These are phyloP conservation scores for Achlya hypogyna DNA, from an alignment of 352 stramenopile genomes.

Conservation along the genomic window DNA sequence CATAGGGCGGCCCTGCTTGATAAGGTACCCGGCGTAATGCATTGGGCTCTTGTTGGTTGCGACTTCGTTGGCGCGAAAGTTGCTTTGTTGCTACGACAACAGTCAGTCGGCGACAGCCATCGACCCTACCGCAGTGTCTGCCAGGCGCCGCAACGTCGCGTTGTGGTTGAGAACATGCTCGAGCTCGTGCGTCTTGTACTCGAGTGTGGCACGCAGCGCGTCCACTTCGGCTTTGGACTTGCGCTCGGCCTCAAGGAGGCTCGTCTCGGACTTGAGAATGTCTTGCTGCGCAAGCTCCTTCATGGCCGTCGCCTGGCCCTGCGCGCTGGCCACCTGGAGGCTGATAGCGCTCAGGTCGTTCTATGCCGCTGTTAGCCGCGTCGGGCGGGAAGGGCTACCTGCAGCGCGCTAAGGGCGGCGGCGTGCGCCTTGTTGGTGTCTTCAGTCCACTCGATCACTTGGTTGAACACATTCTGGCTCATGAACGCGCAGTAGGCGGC, in stretches of 20 bases:
- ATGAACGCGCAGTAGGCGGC: constrained; percentile 77
- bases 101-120: not conserved
- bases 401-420: constrained; percentile 58
- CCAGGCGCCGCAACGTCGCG: constrained; percentile 74
- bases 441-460: constrained; percentile 73
- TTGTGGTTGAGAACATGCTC: constrained; percentile 85
- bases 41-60: constrained; percentile 55
- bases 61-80: constrained; percentile 80
- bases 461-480: constrained; percentile 55
- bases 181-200: constrained; percentile 83
- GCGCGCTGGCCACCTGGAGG: constrained; percentile 68
- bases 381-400: not conserved
- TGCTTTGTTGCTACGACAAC: constrained; percentile 43
- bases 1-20: constrained; percentile 46
- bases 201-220: constrained; percentile 51
- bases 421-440: constrained; percentile 64
- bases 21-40: constrained; percentile 72
- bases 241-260: constrained; percentile 65
- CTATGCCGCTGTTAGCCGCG: constrained; percentile 19
- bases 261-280: constrained; percentile 67
- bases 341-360: constrained; percentile 74
- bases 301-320: constrained; percentile 75
- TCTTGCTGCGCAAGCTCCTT: constrained; percentile 67
- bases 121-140: constrained; percentile 42
- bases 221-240: constrained; percentile 53